Evolutionary conservation across 768 basidiomycete species (phyloP).

Genomic region (Kwoniella shandongensis): DNA sequence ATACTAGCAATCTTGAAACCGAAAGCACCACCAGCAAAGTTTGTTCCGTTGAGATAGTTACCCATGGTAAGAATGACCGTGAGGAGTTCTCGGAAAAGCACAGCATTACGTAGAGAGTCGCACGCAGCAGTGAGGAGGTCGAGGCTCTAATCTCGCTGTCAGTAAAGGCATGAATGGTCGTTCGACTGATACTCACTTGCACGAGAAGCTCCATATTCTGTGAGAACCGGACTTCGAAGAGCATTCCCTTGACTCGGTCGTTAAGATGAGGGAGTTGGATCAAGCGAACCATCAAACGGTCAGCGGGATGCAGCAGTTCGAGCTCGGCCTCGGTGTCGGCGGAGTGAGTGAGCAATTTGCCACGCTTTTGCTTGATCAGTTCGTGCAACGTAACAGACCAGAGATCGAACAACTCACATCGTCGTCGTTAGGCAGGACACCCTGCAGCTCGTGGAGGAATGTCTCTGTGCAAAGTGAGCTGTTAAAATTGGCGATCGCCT

Average conservation of each 20-base stretch:
- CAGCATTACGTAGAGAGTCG: conserved; percentile 73
- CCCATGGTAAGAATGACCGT: conserved; percentile 93
- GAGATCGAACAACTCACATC: conserved; percentile 59
- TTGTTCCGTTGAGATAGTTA: conserved; percentile 97
- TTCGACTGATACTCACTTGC: conserved; percentile 72
- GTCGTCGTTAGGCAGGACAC: conserved; percentile 85
- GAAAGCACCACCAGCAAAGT: conserved; percentile 92
- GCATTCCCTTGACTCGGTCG: conserved; percentile 91
- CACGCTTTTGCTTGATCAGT: conserved; percentile 16
- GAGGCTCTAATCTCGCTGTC: conserved; percentile 70
- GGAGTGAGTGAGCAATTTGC: conserved; percentile 59
- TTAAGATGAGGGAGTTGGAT: conserved; percentile 88
- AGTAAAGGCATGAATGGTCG: neutral
- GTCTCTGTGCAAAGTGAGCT: conserved; percentile 79
- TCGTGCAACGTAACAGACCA: too few relatives aligned
- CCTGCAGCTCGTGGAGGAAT: conserved; percentile 84
- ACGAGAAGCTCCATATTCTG: conserved; percentile 80
- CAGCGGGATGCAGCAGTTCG: conserved; percentile 83
- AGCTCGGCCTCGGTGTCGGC: conserved; percentile 78
- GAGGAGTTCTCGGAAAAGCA: conserved; percentile 82
- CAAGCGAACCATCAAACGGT: conserved; percentile 93
- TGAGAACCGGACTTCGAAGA: conserved; percentile 83
- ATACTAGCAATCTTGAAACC: conserved; percentile 97
- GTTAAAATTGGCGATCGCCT: conserved; percentile 80
- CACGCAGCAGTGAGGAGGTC: conserved; percentile 79